Percentiles rank a stretch among this genome's conserved stretches.
Conservation (phyloP, 495 filamentous ascomycete genomes). For the Trichoderma gamsii region DNA sequence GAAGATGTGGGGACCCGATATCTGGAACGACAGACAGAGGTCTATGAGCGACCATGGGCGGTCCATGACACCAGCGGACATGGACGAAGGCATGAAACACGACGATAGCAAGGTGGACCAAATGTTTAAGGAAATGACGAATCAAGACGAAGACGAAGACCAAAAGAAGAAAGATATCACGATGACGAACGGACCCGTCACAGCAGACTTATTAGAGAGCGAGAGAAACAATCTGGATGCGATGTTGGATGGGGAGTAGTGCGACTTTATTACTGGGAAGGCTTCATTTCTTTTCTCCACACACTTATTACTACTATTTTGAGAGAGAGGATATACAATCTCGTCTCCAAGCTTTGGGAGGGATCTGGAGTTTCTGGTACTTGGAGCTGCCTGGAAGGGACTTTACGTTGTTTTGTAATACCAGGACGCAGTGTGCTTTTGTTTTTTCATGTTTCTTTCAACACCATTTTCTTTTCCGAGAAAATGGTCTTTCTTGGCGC, state of each 20-base stretch:
- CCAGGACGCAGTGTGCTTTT: neutral
- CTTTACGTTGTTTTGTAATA: neutral
- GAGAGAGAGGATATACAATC: neutral
- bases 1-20: slow-evolving; percentile 33
- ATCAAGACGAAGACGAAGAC: slow-evolving; percentile 45
- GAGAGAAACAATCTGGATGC: slow-evolving; percentile 33
- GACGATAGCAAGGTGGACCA: slow-evolving; percentile 43
- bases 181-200: slow-evolving; percentile 25
- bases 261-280: neutral
- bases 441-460: neutral
- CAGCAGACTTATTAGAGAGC: slow-evolving; percentile 33
- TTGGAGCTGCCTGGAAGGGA: neutral
- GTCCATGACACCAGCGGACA: slow-evolving; percentile 18
- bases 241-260: slow-evolving; percentile 20
- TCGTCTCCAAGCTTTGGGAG: neutral
- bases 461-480: neutral
- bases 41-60: slow-evolving; percentile 23
- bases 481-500: neutral
- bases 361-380: neutral
- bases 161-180: slow-evolving; percentile 25
- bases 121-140: slow-evolving; percentile 49
- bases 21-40: slow-evolving; percentile 24
- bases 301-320: neutral
- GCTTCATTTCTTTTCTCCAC: neutral
- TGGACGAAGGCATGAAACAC: slow-evolving; percentile 30